Percentiles rank a stretch among this genome's conserved stretches.
Evolutionary conservation across 2,329 filamentous ascomycete genomes (phyloP).

Genomic region (Penicillium crustosum): DNA sequence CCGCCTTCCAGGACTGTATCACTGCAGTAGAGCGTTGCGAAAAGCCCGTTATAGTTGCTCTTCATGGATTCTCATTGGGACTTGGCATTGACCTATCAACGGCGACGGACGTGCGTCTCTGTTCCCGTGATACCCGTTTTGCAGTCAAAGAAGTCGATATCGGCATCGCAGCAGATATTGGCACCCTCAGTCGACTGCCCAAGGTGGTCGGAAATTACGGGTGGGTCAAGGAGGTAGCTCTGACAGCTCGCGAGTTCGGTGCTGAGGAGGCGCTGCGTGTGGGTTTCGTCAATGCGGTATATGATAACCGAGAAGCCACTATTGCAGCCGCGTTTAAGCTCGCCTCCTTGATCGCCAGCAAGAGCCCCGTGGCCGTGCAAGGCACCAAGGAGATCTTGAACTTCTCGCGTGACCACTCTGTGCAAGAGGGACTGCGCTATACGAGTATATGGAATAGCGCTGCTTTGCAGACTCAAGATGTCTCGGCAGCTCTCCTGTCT

Average conservation of each 20-base stretch:
- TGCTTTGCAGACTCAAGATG: constrained; percentile 77
- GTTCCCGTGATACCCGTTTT: constrained; percentile 38
- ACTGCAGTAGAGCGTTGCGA: constrained; percentile 77
- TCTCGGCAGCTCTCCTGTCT: constrained; percentile 70
- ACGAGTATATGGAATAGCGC: constrained; percentile 85
- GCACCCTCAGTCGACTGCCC: constrained; percentile 48
- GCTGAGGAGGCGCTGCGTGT: constrained; percentile 47
- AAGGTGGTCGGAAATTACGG: constrained; percentile 48
- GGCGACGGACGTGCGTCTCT: constrained; percentile 47
- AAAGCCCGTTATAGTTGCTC: constrained; percentile 81
- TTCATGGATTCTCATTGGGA: constrained; percentile 77
- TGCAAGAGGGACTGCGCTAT: constrained; percentile 77
- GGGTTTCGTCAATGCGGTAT: constrained; percentile 46
- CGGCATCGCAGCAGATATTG: constrained; percentile 50
- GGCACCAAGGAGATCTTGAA: constrained; percentile 86
- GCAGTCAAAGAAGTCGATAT: constrained; percentile 53
- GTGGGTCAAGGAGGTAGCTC: constrained; percentile 52
- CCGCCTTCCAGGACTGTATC: constrained; percentile 78
- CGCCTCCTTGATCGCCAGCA: constrained; percentile 66
- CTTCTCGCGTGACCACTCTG: constrained; percentile 72
- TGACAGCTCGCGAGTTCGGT: constrained; percentile 45
- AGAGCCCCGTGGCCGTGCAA: constrained; percentile 85
- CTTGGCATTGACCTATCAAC: constrained; percentile 66
- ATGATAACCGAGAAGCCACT: constrained; percentile 58
- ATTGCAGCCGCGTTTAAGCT: constrained; percentile 63